A percentile compares a stretch with the other conserved stretches of the same genome.
phyloP scores from a whole-genome alignment of 768 basidiomycete species.

The Panus rudis region DNA sequence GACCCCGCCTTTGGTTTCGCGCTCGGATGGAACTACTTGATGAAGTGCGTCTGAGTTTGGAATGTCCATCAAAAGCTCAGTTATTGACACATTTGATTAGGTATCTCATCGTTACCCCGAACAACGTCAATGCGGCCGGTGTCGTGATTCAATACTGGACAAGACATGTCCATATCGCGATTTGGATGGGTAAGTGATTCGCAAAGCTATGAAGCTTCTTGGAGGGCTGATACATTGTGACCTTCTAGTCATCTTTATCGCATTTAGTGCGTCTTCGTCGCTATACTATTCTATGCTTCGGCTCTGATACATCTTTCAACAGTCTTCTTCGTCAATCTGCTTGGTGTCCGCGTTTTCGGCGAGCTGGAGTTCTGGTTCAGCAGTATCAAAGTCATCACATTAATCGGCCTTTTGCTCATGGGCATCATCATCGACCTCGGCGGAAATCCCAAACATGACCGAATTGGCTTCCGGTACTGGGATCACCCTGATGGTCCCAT shows the following conservation, averaged over 20 bases:
- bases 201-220: background rate
- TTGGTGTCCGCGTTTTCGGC: conserved; percentile 61
- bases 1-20: conserved; percentile 67
- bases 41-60: conserved; percentile 32
- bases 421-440: conserved; percentile 62
- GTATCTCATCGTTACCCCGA: conserved; percentile 57
- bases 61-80: background rate
- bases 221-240: background rate
- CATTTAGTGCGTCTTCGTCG: conserved; percentile 37
- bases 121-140: conserved; percentile 59
- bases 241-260: conserved; percentile 46
- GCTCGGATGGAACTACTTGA: conserved; percentile 56
- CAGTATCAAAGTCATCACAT: conserved; percentile 53
- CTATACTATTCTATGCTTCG: background rate
- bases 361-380: conserved; percentile 74
- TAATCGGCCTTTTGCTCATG: conserved; percentile 43
- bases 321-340: conserved; percentile 52
- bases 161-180: conserved; percentile 31
- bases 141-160: conserved; percentile 32
- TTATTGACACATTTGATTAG: conserved; percentile 7
- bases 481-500: conserved; percentile 50
- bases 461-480: conserved; percentile 31
- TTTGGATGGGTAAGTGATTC: conserved; percentile 49
- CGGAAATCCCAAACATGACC: conserved; percentile 30
- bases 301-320: background rate